Percentiles rank a stretch among this genome's conserved stretches.
phyloP scores from a whole-genome alignment of 2,329 filamentous ascomycete species.

The Claviceps sp. region DNA sequence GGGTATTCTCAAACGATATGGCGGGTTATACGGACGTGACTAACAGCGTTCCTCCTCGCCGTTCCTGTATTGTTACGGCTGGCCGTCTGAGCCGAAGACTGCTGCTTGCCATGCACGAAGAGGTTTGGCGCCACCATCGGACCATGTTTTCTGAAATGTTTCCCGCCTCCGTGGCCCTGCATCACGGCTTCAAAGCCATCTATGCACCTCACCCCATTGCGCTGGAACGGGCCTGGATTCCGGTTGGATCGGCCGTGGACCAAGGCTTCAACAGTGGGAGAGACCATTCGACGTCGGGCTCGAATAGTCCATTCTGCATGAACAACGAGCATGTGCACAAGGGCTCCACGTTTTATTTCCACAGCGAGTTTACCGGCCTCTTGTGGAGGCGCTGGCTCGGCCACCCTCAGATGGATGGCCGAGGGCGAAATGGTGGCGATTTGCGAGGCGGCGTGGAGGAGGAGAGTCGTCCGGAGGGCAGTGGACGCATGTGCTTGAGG shows the following conservation, averaged over 20 bases:
- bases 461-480: slow-evolving; percentile 29
- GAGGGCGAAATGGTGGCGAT: slow-evolving; percentile 36
- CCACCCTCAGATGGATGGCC: slow-evolving; percentile 38
- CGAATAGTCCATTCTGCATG: slow-evolving; percentile 52
- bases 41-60: slow-evolving; percentile 35
- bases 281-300: slow-evolving; percentile 51
- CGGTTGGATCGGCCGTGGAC: slow-evolving; percentile 48
- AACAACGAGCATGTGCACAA: slow-evolving; percentile 72
- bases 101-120: slow-evolving; percentile 60
- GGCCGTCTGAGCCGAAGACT: slow-evolving; percentile 54
- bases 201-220: slow-evolving; percentile 74
- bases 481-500: slow-evolving; percentile 63
- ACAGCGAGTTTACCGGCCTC: slow-evolving; percentile 62
- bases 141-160: slow-evolving; percentile 75
- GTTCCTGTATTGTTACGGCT: slow-evolving; percentile 59
- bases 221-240: slow-evolving; percentile 62
- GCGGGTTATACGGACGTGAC: slow-evolving; percentile 51
- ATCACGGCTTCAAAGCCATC: slow-evolving; percentile 66
- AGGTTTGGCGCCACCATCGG: slow-evolving; percentile 52
- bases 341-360: slow-evolving; percentile 76
- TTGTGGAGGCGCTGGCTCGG: slow-evolving; percentile 69
- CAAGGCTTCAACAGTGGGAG: slow-evolving; percentile 65
- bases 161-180: slow-evolving; percentile 54
- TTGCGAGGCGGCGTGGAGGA: slow-evolving; percentile 38
- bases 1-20: slow-evolving; percentile 58